phyloP scores from a whole-genome alignment of 2,329 filamentous ascomycete genomes.

The Calonectria montana region DNA sequence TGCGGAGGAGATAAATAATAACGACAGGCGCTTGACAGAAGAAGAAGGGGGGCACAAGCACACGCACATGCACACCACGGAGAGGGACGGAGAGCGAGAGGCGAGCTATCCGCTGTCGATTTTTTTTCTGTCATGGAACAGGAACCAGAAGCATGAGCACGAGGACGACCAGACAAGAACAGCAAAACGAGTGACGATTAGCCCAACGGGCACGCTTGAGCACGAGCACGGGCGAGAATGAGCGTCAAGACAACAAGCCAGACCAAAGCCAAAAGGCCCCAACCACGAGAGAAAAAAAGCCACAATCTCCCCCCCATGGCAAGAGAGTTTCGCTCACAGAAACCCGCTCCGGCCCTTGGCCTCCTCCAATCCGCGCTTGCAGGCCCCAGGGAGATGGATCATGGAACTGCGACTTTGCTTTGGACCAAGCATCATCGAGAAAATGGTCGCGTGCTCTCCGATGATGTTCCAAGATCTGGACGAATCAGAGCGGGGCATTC shows the following conservation, averaged over 20 bases:
- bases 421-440: conserved; percentile 58
- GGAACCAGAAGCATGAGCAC: conserved; percentile 17
- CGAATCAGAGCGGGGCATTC: conserved; percentile 49
- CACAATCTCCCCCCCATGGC: conserved; percentile 20
- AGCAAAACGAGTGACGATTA: not conserved
- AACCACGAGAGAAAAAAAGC: conserved; percentile 11
- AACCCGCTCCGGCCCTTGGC: conserved; percentile 35
- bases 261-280: conserved; percentile 3
- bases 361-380: conserved; percentile 37
- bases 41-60: conserved; percentile 24
- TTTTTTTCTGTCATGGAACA: not conserved
- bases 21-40: not conserved
- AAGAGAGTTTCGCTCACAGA: conserved; percentile 35
- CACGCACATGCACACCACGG: conserved; percentile 19
- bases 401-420: conserved; percentile 29
- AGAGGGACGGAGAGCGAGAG: not conserved
- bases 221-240: conserved; percentile 27
- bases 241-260: conserved; percentile 9
- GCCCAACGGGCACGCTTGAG: conserved; percentile 11
- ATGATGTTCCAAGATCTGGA: conserved; percentile 46
- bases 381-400: conserved; percentile 19
- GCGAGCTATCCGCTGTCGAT: not conserved
- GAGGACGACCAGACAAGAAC: not conserved
- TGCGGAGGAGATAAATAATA: conserved; percentile 6
- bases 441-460: conserved; percentile 56